phyloP scores from a whole-genome alignment of 2,329 filamentous ascomycete genomes.

The Diaporthe nobilis region DNA sequence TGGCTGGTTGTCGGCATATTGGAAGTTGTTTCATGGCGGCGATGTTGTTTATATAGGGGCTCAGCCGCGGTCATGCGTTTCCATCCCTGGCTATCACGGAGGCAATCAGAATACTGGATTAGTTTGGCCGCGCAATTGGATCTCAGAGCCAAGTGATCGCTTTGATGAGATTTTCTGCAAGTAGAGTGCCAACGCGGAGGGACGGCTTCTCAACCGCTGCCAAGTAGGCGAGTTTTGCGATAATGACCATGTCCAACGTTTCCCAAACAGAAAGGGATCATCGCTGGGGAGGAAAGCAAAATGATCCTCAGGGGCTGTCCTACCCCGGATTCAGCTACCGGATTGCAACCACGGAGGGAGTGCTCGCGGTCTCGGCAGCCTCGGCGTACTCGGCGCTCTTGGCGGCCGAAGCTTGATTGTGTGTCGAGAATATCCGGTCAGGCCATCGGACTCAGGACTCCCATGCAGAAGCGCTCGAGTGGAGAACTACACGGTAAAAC shows the following conservation, averaged over 20 bases:
- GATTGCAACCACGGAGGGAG: slow-evolving; percentile 32
- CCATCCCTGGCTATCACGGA: background rate
- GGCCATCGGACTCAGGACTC: slow-evolving; percentile 2
- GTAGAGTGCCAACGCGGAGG: slow-evolving; percentile 32
- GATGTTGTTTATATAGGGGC: slow-evolving; percentile 14
- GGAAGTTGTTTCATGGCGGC: background rate
- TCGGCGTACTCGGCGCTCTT: slow-evolving; percentile 32
- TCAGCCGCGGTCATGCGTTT: background rate
- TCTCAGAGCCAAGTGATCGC: slow-evolving; percentile 9
- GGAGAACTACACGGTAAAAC: slow-evolving; percentile 16
- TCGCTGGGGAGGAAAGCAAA: slow-evolving; percentile 12
- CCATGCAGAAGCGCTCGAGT: background rate
- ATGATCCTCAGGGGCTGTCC: slow-evolving; percentile 8
- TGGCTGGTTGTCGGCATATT: background rate
- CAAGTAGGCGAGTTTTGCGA: slow-evolving; percentile 7
- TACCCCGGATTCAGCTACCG: slow-evolving; percentile 26
- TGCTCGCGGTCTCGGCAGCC: slow-evolving; percentile 33
- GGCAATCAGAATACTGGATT: background rate
- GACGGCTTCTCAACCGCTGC: slow-evolving; percentile 26
- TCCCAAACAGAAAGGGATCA: slow-evolving; percentile 22
- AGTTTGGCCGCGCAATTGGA: background rate
- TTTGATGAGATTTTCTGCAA: slow-evolving; percentile 27
- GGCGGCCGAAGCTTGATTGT: slow-evolving; percentile 33
- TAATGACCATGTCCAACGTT: background rate
- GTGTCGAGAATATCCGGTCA: slow-evolving; percentile 29